phyloP scores from a whole-genome alignment of 1,284 basidiomycete species.

The Ganoderma lucidum region DNA sequence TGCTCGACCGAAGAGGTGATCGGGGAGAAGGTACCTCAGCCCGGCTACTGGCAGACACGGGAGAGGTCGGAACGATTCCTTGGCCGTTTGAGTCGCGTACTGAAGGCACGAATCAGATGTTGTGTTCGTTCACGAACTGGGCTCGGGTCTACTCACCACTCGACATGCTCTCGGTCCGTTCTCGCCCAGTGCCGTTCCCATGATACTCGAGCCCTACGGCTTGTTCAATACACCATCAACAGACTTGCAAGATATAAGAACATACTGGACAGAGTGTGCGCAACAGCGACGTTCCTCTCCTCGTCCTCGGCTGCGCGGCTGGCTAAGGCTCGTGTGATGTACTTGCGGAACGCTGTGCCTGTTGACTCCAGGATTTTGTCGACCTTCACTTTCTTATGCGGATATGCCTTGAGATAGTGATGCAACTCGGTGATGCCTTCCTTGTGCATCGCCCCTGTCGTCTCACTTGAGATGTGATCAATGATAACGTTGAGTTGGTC shows the following conservation, averaged over 20 bases:
- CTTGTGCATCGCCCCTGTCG: slow-evolving; percentile 82
- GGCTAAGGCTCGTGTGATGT: slow-evolving; percentile 83
- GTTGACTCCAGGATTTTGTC: slow-evolving; percentile 87
- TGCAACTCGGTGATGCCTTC: slow-evolving; percentile 97
- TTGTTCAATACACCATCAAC: slow-evolving; percentile 11
- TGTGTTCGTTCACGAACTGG: neutral
- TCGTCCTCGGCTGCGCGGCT: slow-evolving; percentile 87
- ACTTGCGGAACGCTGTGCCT: slow-evolving; percentile 84
- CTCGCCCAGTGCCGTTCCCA: slow-evolving; percentile 42
- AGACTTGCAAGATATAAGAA: slow-evolving; percentile 23
- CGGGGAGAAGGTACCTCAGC: slow-evolving; percentile 38
- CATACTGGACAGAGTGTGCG: slow-evolving; percentile 80
- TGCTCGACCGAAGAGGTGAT: slow-evolving; percentile 45
- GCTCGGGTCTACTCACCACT: slow-evolving; percentile 30
- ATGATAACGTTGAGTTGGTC: slow-evolving; percentile 86
- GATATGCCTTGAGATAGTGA: slow-evolving; percentile 92
- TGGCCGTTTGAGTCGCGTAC: slow-evolving; percentile 30
- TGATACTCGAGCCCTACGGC: slow-evolving; percentile 66
- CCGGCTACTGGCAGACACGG: slow-evolving; percentile 28
- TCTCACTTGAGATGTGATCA: slow-evolving; percentile 89
- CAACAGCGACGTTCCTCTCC: slow-evolving; percentile 78
- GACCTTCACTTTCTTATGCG: slow-evolving; percentile 86
- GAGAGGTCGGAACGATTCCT: slow-evolving; percentile 31
- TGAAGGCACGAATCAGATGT: slow-evolving; percentile 3
- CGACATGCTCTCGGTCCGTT: slow-evolving; percentile 33